These are phyloP conservation scores for Fusarium brachygibbosum DNA, from an alignment of 2,329 filamentous ascomycete species.

Conservation along the genomic window DNA sequence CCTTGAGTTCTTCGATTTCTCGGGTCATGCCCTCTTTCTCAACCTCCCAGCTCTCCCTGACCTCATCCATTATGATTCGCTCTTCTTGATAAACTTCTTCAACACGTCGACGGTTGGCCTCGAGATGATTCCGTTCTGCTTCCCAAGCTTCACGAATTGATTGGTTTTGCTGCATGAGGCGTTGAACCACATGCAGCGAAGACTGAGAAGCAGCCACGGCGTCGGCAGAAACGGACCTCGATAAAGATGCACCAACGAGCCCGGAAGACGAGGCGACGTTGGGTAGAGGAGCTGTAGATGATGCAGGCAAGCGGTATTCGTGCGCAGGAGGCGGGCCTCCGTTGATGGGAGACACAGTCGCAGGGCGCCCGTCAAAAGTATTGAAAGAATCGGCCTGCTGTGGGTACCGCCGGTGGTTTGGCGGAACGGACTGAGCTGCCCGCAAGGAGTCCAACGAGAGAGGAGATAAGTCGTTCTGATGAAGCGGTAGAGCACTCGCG, in stretches of 20 bases:
- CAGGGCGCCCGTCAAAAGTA: conserved; percentile 25
- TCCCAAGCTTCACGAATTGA: conserved; percentile 65
- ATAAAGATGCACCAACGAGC: conserved; percentile 45
- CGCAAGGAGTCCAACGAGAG: conserved; percentile 47
- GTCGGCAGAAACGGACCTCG: conserved; percentile 51
- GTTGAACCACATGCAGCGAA: conserved; percentile 56
- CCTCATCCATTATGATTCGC: conserved; percentile 66
- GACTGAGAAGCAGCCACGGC: conserved; percentile 51
- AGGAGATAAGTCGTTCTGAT: conserved; percentile 33
- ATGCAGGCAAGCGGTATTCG: conserved; percentile 36
- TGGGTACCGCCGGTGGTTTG: conserved; percentile 26
- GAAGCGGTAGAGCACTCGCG: conserved; percentile 43
- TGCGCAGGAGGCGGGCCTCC: conserved; percentile 27
- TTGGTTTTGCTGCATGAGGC: conserved; percentile 59
- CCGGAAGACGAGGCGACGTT: conserved; percentile 38
- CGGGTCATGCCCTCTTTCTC: conserved; percentile 59
- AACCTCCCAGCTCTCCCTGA: conserved; percentile 61
- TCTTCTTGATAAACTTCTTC: conserved; percentile 70
- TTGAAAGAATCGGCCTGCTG: conserved; percentile 38
- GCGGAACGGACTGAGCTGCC: conserved; percentile 40
- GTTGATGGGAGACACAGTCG: conserved; percentile 39
- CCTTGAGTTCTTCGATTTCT: conserved; percentile 59
- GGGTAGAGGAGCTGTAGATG: conserved; percentile 44
- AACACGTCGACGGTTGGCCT: conserved; percentile 66
- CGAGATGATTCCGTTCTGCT: conserved; percentile 66